Conservation (phyloP, 192 early-diverging fungal genomes). For the Coemansia brasiliensis region DNA sequence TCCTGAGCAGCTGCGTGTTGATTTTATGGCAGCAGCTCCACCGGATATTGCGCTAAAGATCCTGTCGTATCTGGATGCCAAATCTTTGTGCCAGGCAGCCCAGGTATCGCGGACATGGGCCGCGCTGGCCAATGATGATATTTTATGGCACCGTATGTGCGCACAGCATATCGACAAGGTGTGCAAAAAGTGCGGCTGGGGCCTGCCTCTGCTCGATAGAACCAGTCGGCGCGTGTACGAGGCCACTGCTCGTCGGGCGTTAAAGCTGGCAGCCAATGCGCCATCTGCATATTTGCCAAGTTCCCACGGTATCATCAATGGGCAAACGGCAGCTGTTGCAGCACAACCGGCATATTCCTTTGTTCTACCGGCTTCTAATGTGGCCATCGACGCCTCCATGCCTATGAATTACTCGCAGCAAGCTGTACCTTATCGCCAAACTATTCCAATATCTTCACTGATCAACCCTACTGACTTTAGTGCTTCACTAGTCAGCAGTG, state of each 20-base stretch:
- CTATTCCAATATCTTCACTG: slow-evolving; percentile 50
- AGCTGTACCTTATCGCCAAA: slow-evolving; percentile 5
- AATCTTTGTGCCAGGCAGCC: slow-evolving; percentile 84
- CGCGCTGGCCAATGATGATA: slow-evolving; percentile 84
- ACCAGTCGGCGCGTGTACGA: slow-evolving; percentile 56
- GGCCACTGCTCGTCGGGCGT: slow-evolving; percentile 43
- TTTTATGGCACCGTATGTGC: slow-evolving; percentile 96
- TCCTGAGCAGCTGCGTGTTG: slow-evolving; percentile 74
- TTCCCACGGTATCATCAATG: background rate
- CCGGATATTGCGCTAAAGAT: slow-evolving; percentile 82
- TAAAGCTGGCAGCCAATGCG: slow-evolving; percentile 23
- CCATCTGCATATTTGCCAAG: slow-evolving; percentile 1
- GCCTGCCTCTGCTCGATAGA: slow-evolving; percentile 80
- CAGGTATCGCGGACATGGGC: slow-evolving; percentile 85
- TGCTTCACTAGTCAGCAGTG: slow-evolving; percentile 45
- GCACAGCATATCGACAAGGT: slow-evolving; percentile 96
- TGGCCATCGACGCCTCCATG: slow-evolving; percentile 14
- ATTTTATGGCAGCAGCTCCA: slow-evolving; percentile 76
- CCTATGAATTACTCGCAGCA: slow-evolving; percentile 4
- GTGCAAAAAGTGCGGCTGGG: slow-evolving; percentile 97
- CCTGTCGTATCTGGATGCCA: slow-evolving; percentile 89
- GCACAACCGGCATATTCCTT: slow-evolving; percentile 17
- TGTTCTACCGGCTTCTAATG: slow-evolving; percentile 20
- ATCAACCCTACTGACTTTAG: slow-evolving; percentile 36
- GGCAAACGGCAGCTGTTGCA: background rate